These are phyloP conservation scores for Tylopilus sp. DNA, from an alignment of 1,284 basidiomycete genomes.

Conservation along the genomic window DNA sequence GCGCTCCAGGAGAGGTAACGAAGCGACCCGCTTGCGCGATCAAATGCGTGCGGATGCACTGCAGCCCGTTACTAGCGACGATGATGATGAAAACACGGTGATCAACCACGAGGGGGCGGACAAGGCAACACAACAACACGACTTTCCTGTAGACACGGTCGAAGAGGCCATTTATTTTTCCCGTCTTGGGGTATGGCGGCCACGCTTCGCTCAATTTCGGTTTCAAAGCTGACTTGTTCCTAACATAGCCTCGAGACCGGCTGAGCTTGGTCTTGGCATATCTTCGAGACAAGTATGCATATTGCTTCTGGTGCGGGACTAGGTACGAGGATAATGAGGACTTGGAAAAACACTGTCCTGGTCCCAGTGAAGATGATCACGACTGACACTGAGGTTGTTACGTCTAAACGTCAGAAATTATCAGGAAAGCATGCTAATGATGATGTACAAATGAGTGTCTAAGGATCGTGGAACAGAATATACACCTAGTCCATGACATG, in stretches of 20 bases:
- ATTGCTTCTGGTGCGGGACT: constrained; percentile 87
- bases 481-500: constrained; percentile 21
- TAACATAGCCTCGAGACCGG: constrained; percentile 60
- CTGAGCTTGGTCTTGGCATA: constrained; percentile 67
- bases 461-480: constrained; percentile 15
- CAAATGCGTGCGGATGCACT: constrained; percentile 71
- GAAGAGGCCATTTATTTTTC: constrained; percentile 67
- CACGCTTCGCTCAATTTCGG: constrained; percentile 2
- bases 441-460: constrained; percentile 35
- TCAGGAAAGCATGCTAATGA: constrained; percentile 26
- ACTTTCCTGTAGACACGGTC: constrained; percentile 51
- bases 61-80: constrained; percentile 41
- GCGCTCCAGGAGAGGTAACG: constrained; percentile 25
- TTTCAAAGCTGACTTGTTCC: constrained; percentile 13
- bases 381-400: constrained; percentile 44
- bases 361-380: constrained; percentile 72
- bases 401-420: constrained; percentile 1
- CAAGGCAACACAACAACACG: constrained; percentile 27
- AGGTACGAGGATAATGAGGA: constrained; percentile 63
- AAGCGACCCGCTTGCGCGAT: constrained; percentile 51
- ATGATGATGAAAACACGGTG: constrained; percentile 29
- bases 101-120: constrained; percentile 15
- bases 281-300: constrained; percentile 64
- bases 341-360: constrained; percentile 67
- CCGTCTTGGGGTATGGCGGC: constrained; percentile 53